phyloP scores from a whole-genome alignment of 768 basidiomycete genomes.

The Mycena venus region DNA sequence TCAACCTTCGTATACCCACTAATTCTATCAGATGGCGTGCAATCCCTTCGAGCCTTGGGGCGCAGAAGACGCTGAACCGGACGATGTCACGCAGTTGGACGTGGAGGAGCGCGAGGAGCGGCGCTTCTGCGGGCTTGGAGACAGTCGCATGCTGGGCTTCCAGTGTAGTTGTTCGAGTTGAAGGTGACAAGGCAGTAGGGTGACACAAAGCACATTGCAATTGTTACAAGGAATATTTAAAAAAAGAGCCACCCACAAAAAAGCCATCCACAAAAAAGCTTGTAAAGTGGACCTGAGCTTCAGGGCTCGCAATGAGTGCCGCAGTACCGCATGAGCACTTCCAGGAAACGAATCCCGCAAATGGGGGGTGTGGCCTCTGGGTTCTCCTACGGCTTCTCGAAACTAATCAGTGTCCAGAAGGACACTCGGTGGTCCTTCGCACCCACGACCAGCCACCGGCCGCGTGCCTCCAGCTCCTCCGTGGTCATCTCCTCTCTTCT shows the following conservation, averaged over 20 bases:
- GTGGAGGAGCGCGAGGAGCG: slow-evolving; percentile 78
- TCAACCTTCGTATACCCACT: not conserved
- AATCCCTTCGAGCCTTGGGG: slow-evolving; percentile 92
- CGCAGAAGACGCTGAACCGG: slow-evolving; percentile 67
- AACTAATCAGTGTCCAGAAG: slow-evolving; percentile 77
- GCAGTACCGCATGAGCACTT: too few relatives aligned
- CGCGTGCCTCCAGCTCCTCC: slow-evolving; percentile 58
- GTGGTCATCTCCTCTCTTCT: slow-evolving; percentile 67
- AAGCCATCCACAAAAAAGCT: too few relatives aligned
- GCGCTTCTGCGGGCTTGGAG: slow-evolving; percentile 84
- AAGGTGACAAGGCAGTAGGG: slow-evolving; percentile 18
- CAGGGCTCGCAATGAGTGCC: too few relatives aligned
- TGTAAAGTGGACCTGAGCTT: too few relatives aligned
- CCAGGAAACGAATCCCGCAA: not conserved
- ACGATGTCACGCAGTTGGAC: slow-evolving; percentile 59
- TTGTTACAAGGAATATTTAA: not conserved
- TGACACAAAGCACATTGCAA: not conserved
- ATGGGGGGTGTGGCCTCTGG: too few relatives aligned
- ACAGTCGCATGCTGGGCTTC: slow-evolving; percentile 84
- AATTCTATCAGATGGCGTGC: slow-evolving; percentile 78
- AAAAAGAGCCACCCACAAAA: not conserved
- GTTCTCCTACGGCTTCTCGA: slow-evolving; percentile 47
- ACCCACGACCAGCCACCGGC: slow-evolving; percentile 75
- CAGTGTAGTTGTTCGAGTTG: slow-evolving; percentile 95
- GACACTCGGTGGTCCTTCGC: slow-evolving; percentile 79